Conservation (phyloP, 1,284 basidiomycete species). For the Calocybe gambosa region DNA sequence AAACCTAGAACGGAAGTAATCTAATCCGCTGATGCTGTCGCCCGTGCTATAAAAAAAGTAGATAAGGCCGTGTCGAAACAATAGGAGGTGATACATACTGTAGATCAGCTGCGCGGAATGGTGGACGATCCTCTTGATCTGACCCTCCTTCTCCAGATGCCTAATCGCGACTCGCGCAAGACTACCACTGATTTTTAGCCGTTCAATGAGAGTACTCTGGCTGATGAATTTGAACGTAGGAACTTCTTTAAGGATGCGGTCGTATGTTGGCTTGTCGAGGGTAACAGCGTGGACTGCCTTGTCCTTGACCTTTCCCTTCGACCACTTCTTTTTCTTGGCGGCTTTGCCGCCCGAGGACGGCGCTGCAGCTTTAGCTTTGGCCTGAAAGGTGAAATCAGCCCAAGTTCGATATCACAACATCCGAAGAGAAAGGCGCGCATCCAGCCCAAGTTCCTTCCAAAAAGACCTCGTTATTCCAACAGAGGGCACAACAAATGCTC, state of each 20-base stretch:
- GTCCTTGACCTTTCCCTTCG: constrained; percentile 99
- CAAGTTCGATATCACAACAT: constrained; percentile 20
- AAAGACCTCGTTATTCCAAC: constrained; percentile 7
- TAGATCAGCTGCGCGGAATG: constrained; percentile 93
- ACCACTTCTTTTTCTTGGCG: constrained; percentile 99
- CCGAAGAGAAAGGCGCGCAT: constrained; percentile 20
- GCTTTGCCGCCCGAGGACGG: constrained; percentile 71
- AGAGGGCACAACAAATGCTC: not conserved
- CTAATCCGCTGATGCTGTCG: constrained; percentile 60
- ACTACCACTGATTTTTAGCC: constrained; percentile 93
- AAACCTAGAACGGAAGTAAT: constrained; percentile 35
- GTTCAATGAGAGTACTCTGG: constrained; percentile 96
- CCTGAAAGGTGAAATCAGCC: constrained; percentile 32
- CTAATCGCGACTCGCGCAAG: constrained; percentile 91
- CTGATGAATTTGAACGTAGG: constrained; percentile 99
- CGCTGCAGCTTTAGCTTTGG: constrained; percentile 75
- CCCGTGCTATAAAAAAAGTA: constrained; percentile 41
- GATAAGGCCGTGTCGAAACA: too few species aligned
- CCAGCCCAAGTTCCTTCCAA: constrained; percentile 3
- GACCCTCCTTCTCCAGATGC: constrained; percentile 91
- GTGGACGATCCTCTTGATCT: constrained; percentile 96
- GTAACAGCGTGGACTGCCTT: constrained; percentile 94
- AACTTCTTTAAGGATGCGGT: constrained; percentile 98
- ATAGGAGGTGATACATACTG: constrained; percentile 73
- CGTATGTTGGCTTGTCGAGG: constrained; percentile 87